Evolutionary conservation across 495 filamentous ascomycete genomes (phyloP).

Genomic region (Aspergillus sclerotioniger): DNA sequence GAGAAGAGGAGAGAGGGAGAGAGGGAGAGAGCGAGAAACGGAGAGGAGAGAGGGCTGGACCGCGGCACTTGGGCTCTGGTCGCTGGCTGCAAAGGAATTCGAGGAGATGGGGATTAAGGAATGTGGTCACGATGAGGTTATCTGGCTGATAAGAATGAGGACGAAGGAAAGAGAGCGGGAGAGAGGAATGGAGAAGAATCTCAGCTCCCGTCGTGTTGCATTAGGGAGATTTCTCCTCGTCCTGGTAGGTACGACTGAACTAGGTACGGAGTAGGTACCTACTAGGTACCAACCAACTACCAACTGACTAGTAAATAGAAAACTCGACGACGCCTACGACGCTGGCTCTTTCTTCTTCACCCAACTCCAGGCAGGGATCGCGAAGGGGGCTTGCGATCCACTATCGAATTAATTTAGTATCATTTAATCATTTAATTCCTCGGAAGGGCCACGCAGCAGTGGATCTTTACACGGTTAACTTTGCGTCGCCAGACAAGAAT

Average conservation of each 20-base stretch:
- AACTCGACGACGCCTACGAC: neutral
- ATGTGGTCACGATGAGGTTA: neutral
- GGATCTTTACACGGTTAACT: slow-evolving; percentile 19
- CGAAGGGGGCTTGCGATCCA: slow-evolving; percentile 13
- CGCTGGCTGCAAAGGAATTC: no score
- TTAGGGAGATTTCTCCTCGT: no score
- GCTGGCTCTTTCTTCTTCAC: neutral
- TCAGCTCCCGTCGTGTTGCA: no score
- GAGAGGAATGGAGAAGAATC: neutral
- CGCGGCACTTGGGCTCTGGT: neutral
- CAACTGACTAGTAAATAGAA: no score
- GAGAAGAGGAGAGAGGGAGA: slow-evolving; percentile 7
- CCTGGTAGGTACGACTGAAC: no score
- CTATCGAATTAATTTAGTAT: slow-evolving; percentile 6
- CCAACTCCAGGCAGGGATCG: slow-evolving; percentile 5
- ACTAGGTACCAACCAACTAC: no score
- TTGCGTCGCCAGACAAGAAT: slow-evolving; percentile 7
- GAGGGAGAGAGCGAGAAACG: neutral
- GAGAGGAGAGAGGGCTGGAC: slow-evolving; percentile 5
- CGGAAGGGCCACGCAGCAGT: slow-evolving; percentile 25
- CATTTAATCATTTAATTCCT: slow-evolving; percentile 7
- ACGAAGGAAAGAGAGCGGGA: neutral
- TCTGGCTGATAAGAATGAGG: neutral
- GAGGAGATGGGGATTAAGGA: neutral
- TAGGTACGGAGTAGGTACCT: no score